Evolutionary conservation across 2,329 filamentous ascomycete species (phyloP), one percentile per base, ranked within the genome.

Genomic region (Epichloe festucae): DNA sequence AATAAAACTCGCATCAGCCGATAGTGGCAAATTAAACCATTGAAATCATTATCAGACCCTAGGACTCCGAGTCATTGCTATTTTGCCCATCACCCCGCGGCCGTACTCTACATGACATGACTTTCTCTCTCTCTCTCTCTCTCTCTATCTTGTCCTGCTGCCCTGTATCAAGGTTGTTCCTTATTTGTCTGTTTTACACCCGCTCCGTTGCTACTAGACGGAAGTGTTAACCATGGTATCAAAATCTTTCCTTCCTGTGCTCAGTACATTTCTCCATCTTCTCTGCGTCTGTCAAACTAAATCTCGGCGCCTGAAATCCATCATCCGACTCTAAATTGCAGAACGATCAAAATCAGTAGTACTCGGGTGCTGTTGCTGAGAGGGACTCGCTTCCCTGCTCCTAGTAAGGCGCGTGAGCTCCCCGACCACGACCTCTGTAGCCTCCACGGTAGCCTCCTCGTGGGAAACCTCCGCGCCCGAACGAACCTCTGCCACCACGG

Each of bases 391-490:
- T 54, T 60, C 66, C 67, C 61, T 67, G 63, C 55, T 67, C 64
- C 68, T 76, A 86, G 67, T 86, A 86, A 53, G 83, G 83, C 52
- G 76, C 68, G 65, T 73, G 85, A 54, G 44, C 44, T 55, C 81
- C 82, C 60, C 82, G 76, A 52, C 77, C 77, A 59, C 84, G 78
- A 50, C 79, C 83, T 53, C 83, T 75, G 63, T 84, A 85, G 48
- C 81, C 82, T 53, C 79, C 82, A 52, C 83, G 74, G 64, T 85
- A 86, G 49, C 80, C 82, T 39, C 78, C 78, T 54, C 77, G 69
- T 49, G 72, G 71, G 42, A 63, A 78, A 40, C 75, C 77, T 44
- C 80, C 79, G 45, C 79, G 70, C 8, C 78, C 74, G 52, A 68
- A 68, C 51, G 73, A 71, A 49, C 78, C 73, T 58, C 78, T 70